Conservation (phyloP, 2,329 filamentous ascomycete species). For the Xylariaceae sp. region DNA sequence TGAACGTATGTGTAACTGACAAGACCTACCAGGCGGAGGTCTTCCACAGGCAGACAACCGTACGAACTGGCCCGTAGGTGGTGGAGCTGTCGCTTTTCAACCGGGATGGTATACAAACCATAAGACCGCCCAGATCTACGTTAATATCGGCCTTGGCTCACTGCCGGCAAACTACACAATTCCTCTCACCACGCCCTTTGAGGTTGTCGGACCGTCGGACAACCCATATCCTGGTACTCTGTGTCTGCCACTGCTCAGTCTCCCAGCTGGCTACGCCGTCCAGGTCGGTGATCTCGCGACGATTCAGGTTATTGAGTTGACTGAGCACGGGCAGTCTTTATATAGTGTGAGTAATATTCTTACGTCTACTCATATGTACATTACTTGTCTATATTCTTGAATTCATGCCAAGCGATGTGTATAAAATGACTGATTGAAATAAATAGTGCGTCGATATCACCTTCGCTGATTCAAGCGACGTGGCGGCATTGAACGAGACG, state of each 20-base stretch:
- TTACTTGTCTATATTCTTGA: neutral
- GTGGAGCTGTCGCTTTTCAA: conserved; percentile 64
- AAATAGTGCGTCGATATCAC: conserved; percentile 10
- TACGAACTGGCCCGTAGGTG: conserved; percentile 64
- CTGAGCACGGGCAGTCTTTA: conserved; percentile 63
- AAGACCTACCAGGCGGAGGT: conserved; percentile 54
- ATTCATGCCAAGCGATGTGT: neutral
- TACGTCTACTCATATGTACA: too few relatives aligned
- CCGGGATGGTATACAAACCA: conserved; percentile 72
- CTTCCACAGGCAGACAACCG: conserved; percentile 64
- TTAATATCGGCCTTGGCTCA: conserved; percentile 66
- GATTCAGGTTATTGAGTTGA: conserved; percentile 65
- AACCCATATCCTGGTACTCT: conserved; percentile 61
- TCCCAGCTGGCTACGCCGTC: conserved; percentile 57
- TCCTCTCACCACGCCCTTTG: conserved; percentile 59
- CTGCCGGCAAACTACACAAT: conserved; percentile 64
- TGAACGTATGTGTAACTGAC: too few relatives aligned
- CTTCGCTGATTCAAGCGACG: neutral
- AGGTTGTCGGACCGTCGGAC: conserved; percentile 63
- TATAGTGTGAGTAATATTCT: conserved; percentile 54
- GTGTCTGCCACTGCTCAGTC: conserved; percentile 67
- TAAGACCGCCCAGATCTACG: conserved; percentile 61
- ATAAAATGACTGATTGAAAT: neutral
- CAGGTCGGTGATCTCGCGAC: conserved; percentile 65
- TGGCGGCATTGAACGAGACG: conserved; percentile 30